Base-by-base conservation (phyloP, 208 protist species). In the Leptomonas seymouri region DNA sequence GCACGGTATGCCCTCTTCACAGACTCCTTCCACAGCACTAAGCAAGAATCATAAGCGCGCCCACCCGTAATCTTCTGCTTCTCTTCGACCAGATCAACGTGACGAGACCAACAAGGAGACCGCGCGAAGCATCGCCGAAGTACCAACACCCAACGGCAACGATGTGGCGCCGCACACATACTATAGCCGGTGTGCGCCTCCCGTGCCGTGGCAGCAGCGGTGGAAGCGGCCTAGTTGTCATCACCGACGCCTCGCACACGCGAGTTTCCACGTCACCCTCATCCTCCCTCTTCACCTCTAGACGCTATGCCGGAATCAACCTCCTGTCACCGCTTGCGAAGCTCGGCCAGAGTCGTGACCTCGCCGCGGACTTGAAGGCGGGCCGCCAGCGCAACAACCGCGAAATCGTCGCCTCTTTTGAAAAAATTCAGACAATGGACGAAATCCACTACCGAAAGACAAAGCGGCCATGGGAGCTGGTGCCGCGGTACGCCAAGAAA, bases 361-460 rank as follows among this genome's bases (percentile, higher is more conserved):
- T 95, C 41, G 85, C 87, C 6, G 81, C 62, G 0, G 84, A 90
- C 54, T 76, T 95, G 31, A 92, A 93, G 68, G 90, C 78, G 20
- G 84, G 83, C 15, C 74, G 87, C 4, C 73, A 85, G 49, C 87
- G 88, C 58, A 86, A 82, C 71, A 95, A 95, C 72, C 89, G 90
- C 62, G 86, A 93, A 50, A 91, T 95, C 44, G 74, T 93, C 28
- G 82, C 83, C 15, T 86, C 90, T 28, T 91, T 95, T 57, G 82
- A 92, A 21, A 89, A 85, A 63, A 90, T 92, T 50, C 84, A 92
- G 41, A 93, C 85, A 4, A 85, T 89, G 76, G 87, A 95, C 55
- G 85, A 90, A 69, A 92, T 95, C 64, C 86, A 95, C 74, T 95
- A 93, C 81, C 90, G 90, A 58, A 89, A 90, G 71, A 81, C 75